These are phyloP conservation scores for Yamadazyma mexicana DNA, from an alignment of 1,139 yeast genomes.

Conservation along the genomic window DNA sequence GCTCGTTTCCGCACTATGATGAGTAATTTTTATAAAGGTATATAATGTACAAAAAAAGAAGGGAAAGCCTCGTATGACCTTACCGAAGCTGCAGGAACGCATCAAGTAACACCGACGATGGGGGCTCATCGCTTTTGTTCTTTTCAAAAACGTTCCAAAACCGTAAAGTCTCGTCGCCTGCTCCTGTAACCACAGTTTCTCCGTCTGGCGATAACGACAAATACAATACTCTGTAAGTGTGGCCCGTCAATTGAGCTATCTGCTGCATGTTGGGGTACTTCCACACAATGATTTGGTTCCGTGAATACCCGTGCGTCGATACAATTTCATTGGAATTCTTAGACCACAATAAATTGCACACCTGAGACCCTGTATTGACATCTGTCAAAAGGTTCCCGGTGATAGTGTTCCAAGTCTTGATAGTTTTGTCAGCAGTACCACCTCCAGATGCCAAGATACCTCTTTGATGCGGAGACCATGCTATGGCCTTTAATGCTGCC, in stretches of 20 bases:
- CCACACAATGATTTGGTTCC: slow-evolving; percentile 93
- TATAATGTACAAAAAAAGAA: not conserved
- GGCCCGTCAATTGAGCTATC: slow-evolving; percentile 91
- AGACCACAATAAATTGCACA: slow-evolving; percentile 93
- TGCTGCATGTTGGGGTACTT: slow-evolving; percentile 92
- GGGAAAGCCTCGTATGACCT: no score
- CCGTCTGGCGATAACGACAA: slow-evolving; percentile 96
- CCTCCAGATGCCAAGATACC: slow-evolving; percentile 96
- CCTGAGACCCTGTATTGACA: slow-evolving; percentile 93
- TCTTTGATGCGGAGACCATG: slow-evolving; percentile 97
- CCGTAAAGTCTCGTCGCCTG: slow-evolving; percentile 94
- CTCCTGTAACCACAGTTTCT: slow-evolving; percentile 96
- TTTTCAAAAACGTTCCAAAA: slow-evolving; percentile 93
- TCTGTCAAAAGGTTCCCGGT: slow-evolving; percentile 75
- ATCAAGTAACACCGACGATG: slow-evolving; percentile 67
- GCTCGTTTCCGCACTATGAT: not conserved
- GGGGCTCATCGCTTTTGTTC: slow-evolving; percentile 55
- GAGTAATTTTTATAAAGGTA: not conserved
- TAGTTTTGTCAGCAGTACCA: slow-evolving; percentile 90
- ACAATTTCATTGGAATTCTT: slow-evolving; percentile 88
- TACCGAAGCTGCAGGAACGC: slow-evolving; percentile 77
- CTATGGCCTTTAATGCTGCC: slow-evolving; percentile 95
- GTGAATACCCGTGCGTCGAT: slow-evolving; percentile 91
- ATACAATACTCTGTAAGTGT: slow-evolving; percentile 87
- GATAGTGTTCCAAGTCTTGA: slow-evolving; percentile 89